Conservation (phyloP, 1,284 basidiomycete genomes). For the Hortiboletus rubellus region DNA sequence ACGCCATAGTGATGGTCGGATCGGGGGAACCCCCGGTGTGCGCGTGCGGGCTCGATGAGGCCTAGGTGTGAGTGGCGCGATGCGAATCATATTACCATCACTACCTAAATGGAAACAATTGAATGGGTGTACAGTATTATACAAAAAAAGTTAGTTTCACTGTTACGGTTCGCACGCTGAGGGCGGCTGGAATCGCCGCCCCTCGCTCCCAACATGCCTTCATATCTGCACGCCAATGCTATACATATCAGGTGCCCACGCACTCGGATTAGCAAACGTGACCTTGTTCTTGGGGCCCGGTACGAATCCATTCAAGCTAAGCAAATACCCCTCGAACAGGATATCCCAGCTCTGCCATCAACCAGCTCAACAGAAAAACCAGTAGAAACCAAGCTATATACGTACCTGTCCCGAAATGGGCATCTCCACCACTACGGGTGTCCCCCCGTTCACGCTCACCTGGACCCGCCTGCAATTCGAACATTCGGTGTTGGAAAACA, state of each 20-base stretch:
- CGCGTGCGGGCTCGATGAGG: too few species aligned
- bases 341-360: constrained; percentile 7
- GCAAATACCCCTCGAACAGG: constrained; percentile 5
- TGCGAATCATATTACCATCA: too few species aligned
- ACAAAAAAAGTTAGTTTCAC: too few species aligned
- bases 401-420: constrained; percentile 17
- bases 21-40: too few species aligned
- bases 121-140: too few species aligned
- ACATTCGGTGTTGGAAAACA: constrained; percentile 6
- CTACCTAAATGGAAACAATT: too few species aligned
- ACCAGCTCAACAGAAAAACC: background rate
- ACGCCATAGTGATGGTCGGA: too few species aligned
- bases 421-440: constrained; percentile 4
- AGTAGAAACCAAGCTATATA: background rate
- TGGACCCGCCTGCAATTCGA: constrained; percentile 12
- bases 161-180: too few species aligned
- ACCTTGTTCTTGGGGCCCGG: constrained; percentile 6
- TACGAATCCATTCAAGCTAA: constrained; percentile 10
- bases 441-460: constrained; percentile 4
- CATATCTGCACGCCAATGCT: constrained; percentile 3
- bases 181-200: too few species aligned
- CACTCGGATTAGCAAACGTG: constrained; percentile 6
- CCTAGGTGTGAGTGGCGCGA: too few species aligned
- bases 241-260: constrained; percentile 13
- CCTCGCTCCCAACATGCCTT: background rate